phyloP scores from a whole-genome alignment of 805 yeast species.

The Wickerhamiella azyma region DNA sequence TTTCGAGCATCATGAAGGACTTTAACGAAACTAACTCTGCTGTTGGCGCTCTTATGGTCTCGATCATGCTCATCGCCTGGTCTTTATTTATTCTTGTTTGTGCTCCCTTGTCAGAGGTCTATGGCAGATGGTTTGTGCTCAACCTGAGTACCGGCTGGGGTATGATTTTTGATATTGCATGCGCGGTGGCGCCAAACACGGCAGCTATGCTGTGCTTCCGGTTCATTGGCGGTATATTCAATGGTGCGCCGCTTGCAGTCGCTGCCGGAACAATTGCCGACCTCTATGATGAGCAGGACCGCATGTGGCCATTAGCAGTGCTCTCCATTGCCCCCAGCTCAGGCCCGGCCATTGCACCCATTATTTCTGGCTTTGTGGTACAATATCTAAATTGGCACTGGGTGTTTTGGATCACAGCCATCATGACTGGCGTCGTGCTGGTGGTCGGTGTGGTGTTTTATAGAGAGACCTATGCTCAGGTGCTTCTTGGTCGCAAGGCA shows the following conservation, averaged over 20 bases:
- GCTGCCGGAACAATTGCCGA: conserved; percentile 62
- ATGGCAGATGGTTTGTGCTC: conserved; percentile 47
- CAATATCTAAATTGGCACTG: conserved; percentile 44
- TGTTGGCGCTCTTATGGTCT: conserved; percentile 41
- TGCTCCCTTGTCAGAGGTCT: conserved; percentile 56
- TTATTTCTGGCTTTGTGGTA: conserved; percentile 41
- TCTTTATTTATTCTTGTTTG: conserved; percentile 52
- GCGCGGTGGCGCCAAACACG: conserved; percentile 44
- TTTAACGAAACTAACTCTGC: conserved; percentile 32
- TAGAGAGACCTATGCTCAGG: conserved; percentile 48
- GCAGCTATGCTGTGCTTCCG: conserved; percentile 46
- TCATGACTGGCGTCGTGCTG: conserved; percentile 39
- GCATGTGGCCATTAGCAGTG: conserved; percentile 44
- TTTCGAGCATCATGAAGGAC: conserved; percentile 33
- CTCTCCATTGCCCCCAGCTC: conserved; percentile 47
- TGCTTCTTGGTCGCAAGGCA: conserved; percentile 36
- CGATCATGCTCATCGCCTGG: conserved; percentile 57
- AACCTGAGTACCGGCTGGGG: conserved; percentile 38
- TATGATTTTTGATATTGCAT: conserved; percentile 32
- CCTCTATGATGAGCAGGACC: conserved; percentile 36
- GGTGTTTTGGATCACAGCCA: conserved; percentile 46
- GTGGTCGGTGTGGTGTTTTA: conserved; percentile 33
- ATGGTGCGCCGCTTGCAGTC: conserved; percentile 52
- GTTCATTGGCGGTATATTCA: conserved; percentile 52
- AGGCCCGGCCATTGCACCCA: conserved; percentile 40